phyloP scores from a whole-genome alignment of 257 asterid species.

The Petrea volubilis region DNA sequence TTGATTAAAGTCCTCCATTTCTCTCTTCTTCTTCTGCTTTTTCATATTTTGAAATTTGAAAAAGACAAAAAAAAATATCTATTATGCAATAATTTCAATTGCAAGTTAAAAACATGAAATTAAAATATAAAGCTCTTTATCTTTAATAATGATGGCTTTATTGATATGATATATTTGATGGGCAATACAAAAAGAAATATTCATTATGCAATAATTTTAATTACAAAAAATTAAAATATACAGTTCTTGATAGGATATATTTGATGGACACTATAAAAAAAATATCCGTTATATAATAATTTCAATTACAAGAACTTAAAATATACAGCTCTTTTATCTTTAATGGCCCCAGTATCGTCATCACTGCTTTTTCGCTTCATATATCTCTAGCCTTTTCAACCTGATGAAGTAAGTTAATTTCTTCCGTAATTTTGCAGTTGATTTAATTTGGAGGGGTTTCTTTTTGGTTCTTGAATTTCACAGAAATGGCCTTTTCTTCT shows the following conservation, averaged over 20 bases:
- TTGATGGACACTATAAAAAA: not conserved
- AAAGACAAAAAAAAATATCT: not conserved
- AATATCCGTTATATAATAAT: too few species aligned
- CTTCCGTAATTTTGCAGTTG: not conserved
- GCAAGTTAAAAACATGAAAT: not conserved
- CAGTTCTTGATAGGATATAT: too few species aligned
- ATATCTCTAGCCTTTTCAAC: not conserved
- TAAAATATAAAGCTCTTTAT: not conserved
- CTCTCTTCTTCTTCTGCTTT: not conserved
- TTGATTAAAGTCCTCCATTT: slow-evolving; percentile 17
- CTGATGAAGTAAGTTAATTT: not conserved
- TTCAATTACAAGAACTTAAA: not conserved
- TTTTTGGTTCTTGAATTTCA: not conserved
- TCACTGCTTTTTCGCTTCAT: slow-evolving; percentile 3
- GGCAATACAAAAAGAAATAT: too few species aligned
- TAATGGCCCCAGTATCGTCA: not conserved
- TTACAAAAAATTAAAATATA: too few species aligned
- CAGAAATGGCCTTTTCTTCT: slow-evolving; percentile 54
- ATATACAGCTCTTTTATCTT: slow-evolving; percentile 16
- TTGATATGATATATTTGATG: not conserved
- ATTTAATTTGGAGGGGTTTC: not conserved
- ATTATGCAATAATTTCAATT: not conserved
- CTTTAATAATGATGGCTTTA: not conserved
- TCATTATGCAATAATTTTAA: too few species aligned
- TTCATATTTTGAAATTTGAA: slow-evolving; percentile 3